Base-by-base conservation (phyloP, 306 rosid species). In the Fagus crenata region DNA sequence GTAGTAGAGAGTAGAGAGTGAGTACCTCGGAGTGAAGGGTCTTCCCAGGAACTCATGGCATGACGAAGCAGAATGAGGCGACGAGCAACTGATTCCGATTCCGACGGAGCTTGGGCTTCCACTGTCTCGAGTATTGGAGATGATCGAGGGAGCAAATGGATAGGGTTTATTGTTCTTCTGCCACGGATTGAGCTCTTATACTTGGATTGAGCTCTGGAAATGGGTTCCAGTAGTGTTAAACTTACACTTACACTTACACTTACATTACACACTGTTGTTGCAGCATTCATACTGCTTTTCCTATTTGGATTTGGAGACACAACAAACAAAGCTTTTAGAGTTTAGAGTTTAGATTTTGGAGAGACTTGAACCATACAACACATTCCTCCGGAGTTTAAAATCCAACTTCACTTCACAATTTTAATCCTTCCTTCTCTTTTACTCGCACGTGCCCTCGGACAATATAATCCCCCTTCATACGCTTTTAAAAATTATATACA, bases 21-120 rank as follows among this genome's bases (percentile, higher is more conserved):
- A 7, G 28, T 81, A 89, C 98, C 98, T 53, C 96, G 90, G 46
- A 94, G 84, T 4, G 92, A 88, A 49, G 88, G 92, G 64, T 89
- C 84, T 17, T 83, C 85, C 87, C 90, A 83, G 35, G 96, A 92
- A 76, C 98, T 92, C 77, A 80, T 55, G 40, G 96, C 98, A 82
- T 94, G 98, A 6, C 97, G 93, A 60, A 94, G 98, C 14, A 94
- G 90, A 79, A 94, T 90, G 85, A 94, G 97, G 83, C 98, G 98
- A 78, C 97, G 97, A 53, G 93, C 68, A 31, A 89, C 53, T 7
- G 91, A 75, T 7, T 87, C 89, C 14, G 78, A 36, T 49, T 79
- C 77, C 11, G 90, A 68, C 7, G 87, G 41, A 18, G 87, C 75
- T 68, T 82, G 80, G 65, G 82, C 77, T 12, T 83, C 88, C 83